Conservation (phyloP, 495 filamentous ascomycete species). For the Hypoxylon lienhwacheense region DNA sequence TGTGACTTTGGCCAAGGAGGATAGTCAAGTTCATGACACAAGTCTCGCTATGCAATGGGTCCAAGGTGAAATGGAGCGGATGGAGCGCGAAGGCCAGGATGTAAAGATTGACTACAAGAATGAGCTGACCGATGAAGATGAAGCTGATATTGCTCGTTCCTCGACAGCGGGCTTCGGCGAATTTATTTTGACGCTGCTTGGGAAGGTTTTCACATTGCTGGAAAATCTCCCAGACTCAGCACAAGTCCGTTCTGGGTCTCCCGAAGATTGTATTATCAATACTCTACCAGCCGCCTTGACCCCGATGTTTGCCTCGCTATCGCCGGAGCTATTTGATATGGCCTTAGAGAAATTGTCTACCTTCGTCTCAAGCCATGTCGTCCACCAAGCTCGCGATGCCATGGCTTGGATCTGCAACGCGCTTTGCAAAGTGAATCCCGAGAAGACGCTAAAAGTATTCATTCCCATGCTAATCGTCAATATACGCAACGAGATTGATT, state of each 20-base stretch:
- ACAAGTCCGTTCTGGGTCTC: constrained; percentile 81
- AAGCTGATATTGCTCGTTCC: constrained; percentile 89
- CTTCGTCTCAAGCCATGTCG: constrained; percentile 93
- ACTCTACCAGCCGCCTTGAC: constrained; percentile 90
- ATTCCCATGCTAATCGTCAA: constrained; percentile 85
- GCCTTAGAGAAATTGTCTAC: constrained; percentile 87
- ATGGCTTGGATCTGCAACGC: constrained; percentile 99
- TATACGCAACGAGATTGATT: constrained; percentile 94
- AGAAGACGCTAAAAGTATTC: constrained; percentile 86
- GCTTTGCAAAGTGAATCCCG: constrained; percentile 89
- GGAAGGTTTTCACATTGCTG: constrained; percentile 90
- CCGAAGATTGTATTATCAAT: constrained; percentile 97
- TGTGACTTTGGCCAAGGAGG: constrained; percentile 72
- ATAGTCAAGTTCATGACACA: constrained; percentile 69
- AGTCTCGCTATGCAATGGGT: constrained; percentile 92
- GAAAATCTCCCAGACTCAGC: constrained; percentile 94
- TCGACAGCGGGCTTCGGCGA: constrained; percentile 93
- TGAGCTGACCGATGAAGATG: constrained; percentile 80
- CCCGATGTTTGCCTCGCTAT: constrained; percentile 87
- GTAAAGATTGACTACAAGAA: constrained; percentile 82
- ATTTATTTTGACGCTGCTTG: constrained; percentile 85
- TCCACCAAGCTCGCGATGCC: constrained; percentile 94
- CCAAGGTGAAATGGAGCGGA: constrained; percentile 84
- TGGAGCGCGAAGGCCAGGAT: constrained; percentile 84
- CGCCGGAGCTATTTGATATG: constrained; percentile 88